Evolutionary conservation across 2,329 filamentous ascomycete genomes (phyloP).

Genomic region (Nectriaceae sp.): DNA sequence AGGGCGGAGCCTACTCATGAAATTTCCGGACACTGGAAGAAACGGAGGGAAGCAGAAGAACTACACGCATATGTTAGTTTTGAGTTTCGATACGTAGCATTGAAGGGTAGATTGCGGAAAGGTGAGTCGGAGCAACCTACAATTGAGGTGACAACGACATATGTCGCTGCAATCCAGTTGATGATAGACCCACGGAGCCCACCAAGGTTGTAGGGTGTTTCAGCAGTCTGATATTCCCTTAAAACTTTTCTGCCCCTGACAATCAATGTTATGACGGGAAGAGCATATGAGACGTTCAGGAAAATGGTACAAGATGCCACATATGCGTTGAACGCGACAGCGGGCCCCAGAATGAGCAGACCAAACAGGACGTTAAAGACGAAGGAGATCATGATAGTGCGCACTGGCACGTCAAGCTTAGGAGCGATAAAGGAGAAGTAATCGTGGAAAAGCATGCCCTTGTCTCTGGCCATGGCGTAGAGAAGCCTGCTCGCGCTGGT

Average conservation of each 20-base stretch:
- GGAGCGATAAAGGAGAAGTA: slow-evolving; percentile 36
- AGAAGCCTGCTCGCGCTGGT: slow-evolving; percentile 45
- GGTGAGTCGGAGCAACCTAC: slow-evolving; percentile 12
- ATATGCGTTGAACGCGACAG: slow-evolving; percentile 47
- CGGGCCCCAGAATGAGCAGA: slow-evolving; percentile 45
- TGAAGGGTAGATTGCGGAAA: neutral
- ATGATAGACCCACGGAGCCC: slow-evolving; percentile 20
- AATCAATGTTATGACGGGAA: slow-evolving; percentile 40
- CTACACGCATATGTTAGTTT: slow-evolving; percentile 1
- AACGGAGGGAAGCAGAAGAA: slow-evolving; percentile 13
- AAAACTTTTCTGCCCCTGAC: slow-evolving; percentile 34
- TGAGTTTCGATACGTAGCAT: neutral
- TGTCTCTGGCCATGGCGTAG: slow-evolving; percentile 48
- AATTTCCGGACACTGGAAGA: slow-evolving; percentile 6
- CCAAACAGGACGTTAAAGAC: slow-evolving; percentile 45
- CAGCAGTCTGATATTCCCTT: slow-evolving; percentile 20
- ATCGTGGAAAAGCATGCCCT: slow-evolving; percentile 34
- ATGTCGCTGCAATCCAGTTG: slow-evolving; percentile 33
- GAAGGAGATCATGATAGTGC: slow-evolving; percentile 39
- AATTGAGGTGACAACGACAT: slow-evolving; percentile 38
- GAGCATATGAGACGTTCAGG: slow-evolving; percentile 45
- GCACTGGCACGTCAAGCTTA: slow-evolving; percentile 41
- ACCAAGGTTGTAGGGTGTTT: slow-evolving; percentile 30
- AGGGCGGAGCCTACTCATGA: slow-evolving; percentile 7
- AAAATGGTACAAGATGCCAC: slow-evolving; percentile 45